A percentile compares a stretch with the other conserved stretches of the same genome.
phyloP scores from a whole-genome alignment of 2,329 filamentous ascomycete genomes.

The Aspergillus versicolor region DNA sequence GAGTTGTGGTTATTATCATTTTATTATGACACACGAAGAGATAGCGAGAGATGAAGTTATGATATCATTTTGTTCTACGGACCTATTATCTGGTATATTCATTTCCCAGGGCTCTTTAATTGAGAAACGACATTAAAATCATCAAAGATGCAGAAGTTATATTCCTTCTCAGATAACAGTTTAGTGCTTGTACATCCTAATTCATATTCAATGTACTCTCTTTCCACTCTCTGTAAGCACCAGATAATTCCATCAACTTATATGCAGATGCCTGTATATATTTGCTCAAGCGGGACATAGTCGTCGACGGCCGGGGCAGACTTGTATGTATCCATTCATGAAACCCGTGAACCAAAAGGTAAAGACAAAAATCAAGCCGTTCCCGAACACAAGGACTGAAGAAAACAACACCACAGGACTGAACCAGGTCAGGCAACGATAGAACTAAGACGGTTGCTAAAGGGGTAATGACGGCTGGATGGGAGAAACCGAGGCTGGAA shows the following conservation, averaged over 20 bases:
- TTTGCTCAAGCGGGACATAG: neutral
- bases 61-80: neutral
- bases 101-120: neutral
- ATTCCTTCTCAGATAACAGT: neutral
- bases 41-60: conserved; percentile 3
- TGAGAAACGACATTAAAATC: neutral
- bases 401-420: neutral
- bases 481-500: conserved; percentile 15
- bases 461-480: conserved; percentile 6
- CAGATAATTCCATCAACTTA: neutral
- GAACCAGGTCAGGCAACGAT: conserved; percentile 21
- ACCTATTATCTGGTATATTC: neutral
- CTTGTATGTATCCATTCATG: neutral
- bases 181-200: neutral
- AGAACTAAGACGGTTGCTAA: conserved; percentile 4
- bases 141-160: neutral
- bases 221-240: neutral
- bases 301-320: neutral
- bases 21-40: neutral
- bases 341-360: neutral
- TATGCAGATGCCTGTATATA: conserved; percentile 7
- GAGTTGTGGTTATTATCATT: neutral
- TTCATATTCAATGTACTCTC: neutral
- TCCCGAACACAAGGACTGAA: neutral
- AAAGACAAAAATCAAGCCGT: neutral